Conservation (phyloP, 768 basidiomycete species). For the Suillus placidus region DNA sequence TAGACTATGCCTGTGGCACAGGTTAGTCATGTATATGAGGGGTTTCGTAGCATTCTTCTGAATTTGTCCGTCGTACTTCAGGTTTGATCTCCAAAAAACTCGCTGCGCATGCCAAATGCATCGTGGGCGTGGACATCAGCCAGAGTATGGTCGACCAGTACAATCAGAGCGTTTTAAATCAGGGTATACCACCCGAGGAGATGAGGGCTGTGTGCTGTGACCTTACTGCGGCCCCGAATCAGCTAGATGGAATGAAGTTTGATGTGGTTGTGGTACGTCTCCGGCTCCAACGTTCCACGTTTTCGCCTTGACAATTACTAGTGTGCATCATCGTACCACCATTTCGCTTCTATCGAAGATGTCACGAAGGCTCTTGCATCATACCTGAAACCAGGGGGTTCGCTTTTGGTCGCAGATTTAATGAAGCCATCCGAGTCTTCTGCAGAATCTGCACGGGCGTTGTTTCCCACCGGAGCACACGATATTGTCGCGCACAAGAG, state of each 20-base stretch:
- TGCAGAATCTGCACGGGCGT: slow-evolving; percentile 22
- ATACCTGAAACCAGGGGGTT: slow-evolving; percentile 65
- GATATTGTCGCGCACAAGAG: slow-evolving; percentile 55
- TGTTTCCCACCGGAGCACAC: slow-evolving; percentile 37
- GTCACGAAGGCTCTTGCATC: slow-evolving; percentile 55
- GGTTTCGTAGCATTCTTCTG: background rate
- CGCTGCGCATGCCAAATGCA: slow-evolving; percentile 57
- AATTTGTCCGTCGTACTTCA: slow-evolving; percentile 24
- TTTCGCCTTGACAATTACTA: slow-evolving; percentile 25
- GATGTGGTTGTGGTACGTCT: slow-evolving; percentile 69
- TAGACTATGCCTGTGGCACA: slow-evolving; percentile 80
- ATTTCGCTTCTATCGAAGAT: slow-evolving; percentile 51
- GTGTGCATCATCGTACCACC: slow-evolving; percentile 70
- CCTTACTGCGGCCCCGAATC: slow-evolving; percentile 48
- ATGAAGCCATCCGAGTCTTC: slow-evolving; percentile 29
- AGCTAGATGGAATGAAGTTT: slow-evolving; percentile 58
- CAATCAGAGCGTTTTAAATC: slow-evolving; percentile 57
- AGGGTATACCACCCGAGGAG: slow-evolving; percentile 65
- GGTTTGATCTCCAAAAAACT: slow-evolving; percentile 67
- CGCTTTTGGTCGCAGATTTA: slow-evolving; percentile 61
- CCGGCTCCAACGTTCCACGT: background rate
- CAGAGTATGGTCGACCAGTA: slow-evolving; percentile 68
- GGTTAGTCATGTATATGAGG: slow-evolving; percentile 40
- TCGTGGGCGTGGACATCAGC: slow-evolving; percentile 79
- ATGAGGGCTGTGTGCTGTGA: slow-evolving; percentile 63